Percentiles rank a stretch among this genome's conserved stretches.
Conservation (phyloP, 441 rosid species). For the Jatropha podagrica region DNA sequence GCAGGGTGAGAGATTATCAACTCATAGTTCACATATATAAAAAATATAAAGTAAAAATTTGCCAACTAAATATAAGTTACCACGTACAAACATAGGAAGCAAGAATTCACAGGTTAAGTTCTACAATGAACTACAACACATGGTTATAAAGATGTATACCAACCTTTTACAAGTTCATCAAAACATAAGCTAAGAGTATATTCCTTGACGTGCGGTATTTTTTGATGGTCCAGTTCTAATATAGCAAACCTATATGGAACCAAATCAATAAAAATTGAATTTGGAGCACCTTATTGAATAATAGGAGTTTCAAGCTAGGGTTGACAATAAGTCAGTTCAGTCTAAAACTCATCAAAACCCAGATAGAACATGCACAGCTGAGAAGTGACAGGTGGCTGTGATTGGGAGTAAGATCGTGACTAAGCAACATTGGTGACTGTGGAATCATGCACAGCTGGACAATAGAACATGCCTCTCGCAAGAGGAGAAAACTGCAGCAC, state of each 20-base stretch:
- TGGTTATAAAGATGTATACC: neutral
- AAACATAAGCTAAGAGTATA: neutral
- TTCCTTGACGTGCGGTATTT: neutral
- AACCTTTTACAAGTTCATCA: neutral
- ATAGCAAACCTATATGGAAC: neutral
- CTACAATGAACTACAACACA: neutral
- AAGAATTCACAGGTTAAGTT: neutral
- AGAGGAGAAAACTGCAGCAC: too few species aligned
- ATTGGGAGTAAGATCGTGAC: too few species aligned
- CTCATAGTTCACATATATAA: conserved; percentile 1
- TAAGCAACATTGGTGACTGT: too few species aligned
- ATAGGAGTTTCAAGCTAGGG: neutral
- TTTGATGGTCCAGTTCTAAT: neutral
- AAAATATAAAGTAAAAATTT: neutral
- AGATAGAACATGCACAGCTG: too few species aligned
- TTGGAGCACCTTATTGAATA: neutral
- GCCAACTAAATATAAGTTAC: neutral
- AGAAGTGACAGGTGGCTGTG: too few species aligned
- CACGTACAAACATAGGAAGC: neutral
- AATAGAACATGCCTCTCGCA: too few species aligned
- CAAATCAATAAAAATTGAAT: neutral
- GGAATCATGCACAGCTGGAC: too few species aligned
- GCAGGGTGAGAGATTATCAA: neutral
- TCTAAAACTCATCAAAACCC: too few species aligned
- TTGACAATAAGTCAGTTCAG: too few species aligned